These are phyloP conservation scores for Cucurbita ficifolia DNA, from an alignment of 306 rosid species.

Conservation along the genomic window DNA sequence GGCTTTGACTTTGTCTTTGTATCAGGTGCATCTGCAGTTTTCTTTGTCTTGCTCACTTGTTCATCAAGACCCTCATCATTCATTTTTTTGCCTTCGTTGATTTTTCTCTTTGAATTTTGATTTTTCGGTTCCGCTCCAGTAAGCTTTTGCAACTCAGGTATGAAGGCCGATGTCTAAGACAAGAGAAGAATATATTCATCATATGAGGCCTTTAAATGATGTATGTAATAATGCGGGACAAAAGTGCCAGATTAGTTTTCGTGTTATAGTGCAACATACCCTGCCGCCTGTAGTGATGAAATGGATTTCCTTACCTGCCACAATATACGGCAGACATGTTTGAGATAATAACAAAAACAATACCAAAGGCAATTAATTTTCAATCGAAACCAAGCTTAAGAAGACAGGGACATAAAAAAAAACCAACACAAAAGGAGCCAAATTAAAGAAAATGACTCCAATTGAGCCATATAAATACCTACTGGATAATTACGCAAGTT, in stretches of 20 bases:
- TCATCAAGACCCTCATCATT: conserved; percentile 12
- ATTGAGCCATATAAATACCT: not conserved
- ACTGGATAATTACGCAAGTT: not conserved
- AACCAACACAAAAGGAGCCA: not conserved
- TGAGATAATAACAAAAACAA: not conserved
- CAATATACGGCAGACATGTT: not conserved
- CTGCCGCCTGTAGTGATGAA: conserved; percentile 85
- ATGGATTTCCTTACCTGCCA: conserved; percentile 71
- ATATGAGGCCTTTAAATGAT: conserved; percentile 1
- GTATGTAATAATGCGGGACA: not conserved
- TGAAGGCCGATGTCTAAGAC: conserved; percentile 69
- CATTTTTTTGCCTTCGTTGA: conserved; percentile 13
- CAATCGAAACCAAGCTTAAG: not conserved
- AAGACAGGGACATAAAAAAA: not conserved
- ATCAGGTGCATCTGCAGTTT: conserved; percentile 22
- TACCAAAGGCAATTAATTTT: not conserved
- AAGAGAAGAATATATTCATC: conserved; percentile 10
- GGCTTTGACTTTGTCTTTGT: conserved; percentile 32
- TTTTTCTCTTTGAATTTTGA: conserved; percentile 26
- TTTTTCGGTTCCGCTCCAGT: conserved; percentile 42
- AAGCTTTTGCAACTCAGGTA: conserved; percentile 88
- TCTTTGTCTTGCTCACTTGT: conserved; percentile 20
- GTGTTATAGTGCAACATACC: conserved; percentile 39
- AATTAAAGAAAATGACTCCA: not conserved
- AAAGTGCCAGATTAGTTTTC: not conserved